These are phyloP conservation scores for Rhizopus stolonifer DNA, from an alignment of 371 early-diverging fungal species.

Conservation along the genomic window DNA sequence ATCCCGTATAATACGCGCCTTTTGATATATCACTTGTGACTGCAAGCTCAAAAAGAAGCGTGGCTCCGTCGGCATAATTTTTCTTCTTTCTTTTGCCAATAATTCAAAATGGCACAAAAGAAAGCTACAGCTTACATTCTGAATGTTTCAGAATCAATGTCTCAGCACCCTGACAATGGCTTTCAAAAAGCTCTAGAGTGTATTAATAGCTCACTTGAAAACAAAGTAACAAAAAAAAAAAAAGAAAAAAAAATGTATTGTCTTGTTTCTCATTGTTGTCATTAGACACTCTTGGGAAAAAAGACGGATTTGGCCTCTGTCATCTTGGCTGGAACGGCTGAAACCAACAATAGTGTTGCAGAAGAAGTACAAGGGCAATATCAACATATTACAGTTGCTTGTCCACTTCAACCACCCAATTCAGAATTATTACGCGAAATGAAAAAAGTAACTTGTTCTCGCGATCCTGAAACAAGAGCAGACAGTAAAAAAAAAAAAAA, in stretches of 20 bases:
- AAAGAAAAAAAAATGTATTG: too few relatives aligned
- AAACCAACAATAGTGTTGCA: slow-evolving; percentile 30
- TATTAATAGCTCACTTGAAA: slow-evolving; percentile 34
- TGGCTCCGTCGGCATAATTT: too few relatives aligned
- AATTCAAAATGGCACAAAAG: slow-evolving; percentile 64
- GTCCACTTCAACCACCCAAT: slow-evolving; percentile 20
- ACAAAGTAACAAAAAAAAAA: slow-evolving; percentile 44
- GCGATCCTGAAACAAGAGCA: slow-evolving; percentile 25
- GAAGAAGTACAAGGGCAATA: slow-evolving; percentile 31
- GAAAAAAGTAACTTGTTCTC: slow-evolving; percentile 32
- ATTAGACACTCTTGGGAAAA: slow-evolving; percentile 30
- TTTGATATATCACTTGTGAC: too few relatives aligned
- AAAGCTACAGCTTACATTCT: slow-evolving; percentile 63
- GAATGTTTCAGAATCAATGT: slow-evolving; percentile 58
- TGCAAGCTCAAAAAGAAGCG: too few relatives aligned
- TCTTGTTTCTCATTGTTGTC: not conserved
- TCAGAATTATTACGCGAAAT: slow-evolving; percentile 22
- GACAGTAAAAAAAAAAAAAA: slow-evolving; percentile 36
- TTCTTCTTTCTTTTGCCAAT: too few relatives aligned
- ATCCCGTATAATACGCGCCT: too few relatives aligned
- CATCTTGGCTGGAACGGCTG: slow-evolving; percentile 38
- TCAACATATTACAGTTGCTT: slow-evolving; percentile 25
- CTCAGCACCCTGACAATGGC: slow-evolving; percentile 30
- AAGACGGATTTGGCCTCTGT: slow-evolving; percentile 43
- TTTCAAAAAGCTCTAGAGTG: slow-evolving; percentile 48